phyloP scores from a whole-genome alignment of 371 early-diverging fungal species.

The Rhizopus sp. region DNA sequence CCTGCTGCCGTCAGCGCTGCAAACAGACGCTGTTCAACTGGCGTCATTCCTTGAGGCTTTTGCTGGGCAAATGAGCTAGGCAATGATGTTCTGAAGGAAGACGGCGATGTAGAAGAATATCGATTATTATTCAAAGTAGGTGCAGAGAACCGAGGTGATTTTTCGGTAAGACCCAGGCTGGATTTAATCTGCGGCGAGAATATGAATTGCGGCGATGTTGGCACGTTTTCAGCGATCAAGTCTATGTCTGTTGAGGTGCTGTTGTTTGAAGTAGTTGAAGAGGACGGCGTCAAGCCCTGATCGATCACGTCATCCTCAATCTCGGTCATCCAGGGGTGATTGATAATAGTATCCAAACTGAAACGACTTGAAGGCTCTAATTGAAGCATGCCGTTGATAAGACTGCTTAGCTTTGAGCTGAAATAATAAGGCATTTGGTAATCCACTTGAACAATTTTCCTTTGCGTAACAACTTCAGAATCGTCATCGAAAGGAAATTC shows the following conservation, averaged over 20 bases:
- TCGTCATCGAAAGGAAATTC: conserved; percentile 88
- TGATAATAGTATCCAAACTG: conserved; percentile 63
- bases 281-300: conserved; percentile 26
- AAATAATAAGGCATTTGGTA: conserved; percentile 74
- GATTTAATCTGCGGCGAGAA: conserved; percentile 33
- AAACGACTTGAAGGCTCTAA: conserved; percentile 67
- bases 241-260: conserved; percentile 4
- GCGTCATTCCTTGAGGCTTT: conserved; percentile 40
- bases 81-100: conserved; percentile 23
- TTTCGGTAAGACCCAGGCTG: conserved; percentile 16
- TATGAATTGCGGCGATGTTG: conserved; percentile 4
- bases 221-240: neutral
- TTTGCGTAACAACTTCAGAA: conserved; percentile 66
- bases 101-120: conserved; percentile 20
- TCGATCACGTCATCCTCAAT: conserved; percentile 33
- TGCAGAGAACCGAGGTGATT: conserved; percentile 41
- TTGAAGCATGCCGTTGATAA: conserved; percentile 62
- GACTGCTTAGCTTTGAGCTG: conserved; percentile 50
- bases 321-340: conserved; percentile 66
- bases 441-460: conserved; percentile 73
- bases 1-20: conserved; percentile 60
- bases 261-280: conserved; percentile 29
- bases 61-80: conserved; percentile 15
- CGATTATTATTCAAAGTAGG: conserved; percentile 19
- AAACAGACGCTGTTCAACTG: conserved; percentile 52